phyloP scores from a whole-genome alignment of 2,329 filamentous ascomycete genomes.

The Ophiostoma montium region DNA sequence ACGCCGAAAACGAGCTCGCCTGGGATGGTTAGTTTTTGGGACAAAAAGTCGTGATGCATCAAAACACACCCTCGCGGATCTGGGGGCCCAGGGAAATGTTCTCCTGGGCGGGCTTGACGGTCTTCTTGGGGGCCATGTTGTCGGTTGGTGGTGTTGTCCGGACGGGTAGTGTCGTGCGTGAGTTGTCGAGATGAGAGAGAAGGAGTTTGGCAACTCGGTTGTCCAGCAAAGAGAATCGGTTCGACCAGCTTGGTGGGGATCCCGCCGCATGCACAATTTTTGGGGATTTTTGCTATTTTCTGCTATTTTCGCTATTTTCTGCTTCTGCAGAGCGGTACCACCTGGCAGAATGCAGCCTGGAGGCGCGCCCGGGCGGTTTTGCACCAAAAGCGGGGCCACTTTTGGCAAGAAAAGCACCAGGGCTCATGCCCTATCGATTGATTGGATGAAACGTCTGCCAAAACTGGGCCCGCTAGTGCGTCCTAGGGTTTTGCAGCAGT shows the following conservation, averaged over 20 bases:
- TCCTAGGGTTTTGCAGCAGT: neutral
- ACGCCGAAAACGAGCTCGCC: conserved; percentile 97
- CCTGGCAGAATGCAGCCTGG: conserved; percentile 6
- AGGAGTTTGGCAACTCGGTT: neutral
- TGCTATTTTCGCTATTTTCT: neutral
- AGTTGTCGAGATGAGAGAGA: conserved; percentile 15
- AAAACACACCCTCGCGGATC: conserved; percentile 72
- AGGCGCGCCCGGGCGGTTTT: neutral
- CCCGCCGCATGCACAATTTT: neutral
- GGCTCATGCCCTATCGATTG: conserved; percentile 11
- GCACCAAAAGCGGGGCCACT: neutral
- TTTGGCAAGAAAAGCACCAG: conserved; percentile 4
- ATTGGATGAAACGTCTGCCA: neutral
- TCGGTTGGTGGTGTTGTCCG: conserved; percentile 24
- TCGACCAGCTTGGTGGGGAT: conserved; percentile 8
- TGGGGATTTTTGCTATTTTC: neutral
- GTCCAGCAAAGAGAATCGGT: too few species aligned
- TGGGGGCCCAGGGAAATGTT: conserved; percentile 98
- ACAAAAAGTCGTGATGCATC: neutral
- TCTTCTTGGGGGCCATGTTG: conserved; percentile 93
- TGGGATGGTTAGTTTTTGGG: conserved; percentile 24
- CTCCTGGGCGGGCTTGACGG: conserved; percentile 71
- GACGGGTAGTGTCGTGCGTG: conserved; percentile 11
- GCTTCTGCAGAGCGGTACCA: conserved; percentile 11
- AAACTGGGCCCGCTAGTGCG: neutral